Conservation (phyloP, 2,329 filamentous ascomycete species). For the Neoascochyta sp. region DNA sequence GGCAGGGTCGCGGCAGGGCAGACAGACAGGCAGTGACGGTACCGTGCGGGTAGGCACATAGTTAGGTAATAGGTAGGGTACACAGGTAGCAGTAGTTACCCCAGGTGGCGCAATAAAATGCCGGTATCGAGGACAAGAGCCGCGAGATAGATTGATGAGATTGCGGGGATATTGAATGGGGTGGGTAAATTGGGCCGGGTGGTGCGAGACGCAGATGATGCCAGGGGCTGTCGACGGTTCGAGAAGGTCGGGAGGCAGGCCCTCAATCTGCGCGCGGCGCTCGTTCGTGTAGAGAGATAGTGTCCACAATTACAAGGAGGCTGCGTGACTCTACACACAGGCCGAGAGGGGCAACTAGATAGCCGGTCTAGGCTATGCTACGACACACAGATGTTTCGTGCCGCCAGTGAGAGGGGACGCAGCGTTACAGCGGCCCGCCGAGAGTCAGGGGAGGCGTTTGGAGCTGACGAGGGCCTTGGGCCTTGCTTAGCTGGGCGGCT, state of each 20-base stretch:
- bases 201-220: constrained; percentile 31
- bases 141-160: constrained; percentile 23
- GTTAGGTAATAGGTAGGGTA: too few relatives aligned
- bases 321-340: constrained; percentile 12
- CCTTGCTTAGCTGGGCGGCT: too few relatives aligned
- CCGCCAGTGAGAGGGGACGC: constrained; percentile 24
- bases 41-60: too few relatives aligned
- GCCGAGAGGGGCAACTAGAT: constrained; percentile 18
- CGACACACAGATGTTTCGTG: constrained; percentile 30
- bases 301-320: constrained; percentile 18
- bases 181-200: constrained; percentile 15
- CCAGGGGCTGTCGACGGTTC: constrained; percentile 33
- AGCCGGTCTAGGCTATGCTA: constrained; percentile 28
- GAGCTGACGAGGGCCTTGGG: constrained; percentile 9
- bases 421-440: constrained; percentile 23
- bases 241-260: constrained; percentile 18
- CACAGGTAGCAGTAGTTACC: too few relatives aligned
- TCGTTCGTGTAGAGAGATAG: constrained; percentile 13
- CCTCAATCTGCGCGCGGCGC: constrained; percentile 10
- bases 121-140: constrained; percentile 24
- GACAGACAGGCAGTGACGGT: constrained; percentile 15
- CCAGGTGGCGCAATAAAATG: constrained; percentile 31
- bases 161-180: constrained; percentile 30
- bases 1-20: constrained; percentile 12
- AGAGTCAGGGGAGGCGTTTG: constrained; percentile 12